phyloP scores from a whole-genome alignment of 78 protist genomes.

The Monocercomonoides exilis region DNA sequence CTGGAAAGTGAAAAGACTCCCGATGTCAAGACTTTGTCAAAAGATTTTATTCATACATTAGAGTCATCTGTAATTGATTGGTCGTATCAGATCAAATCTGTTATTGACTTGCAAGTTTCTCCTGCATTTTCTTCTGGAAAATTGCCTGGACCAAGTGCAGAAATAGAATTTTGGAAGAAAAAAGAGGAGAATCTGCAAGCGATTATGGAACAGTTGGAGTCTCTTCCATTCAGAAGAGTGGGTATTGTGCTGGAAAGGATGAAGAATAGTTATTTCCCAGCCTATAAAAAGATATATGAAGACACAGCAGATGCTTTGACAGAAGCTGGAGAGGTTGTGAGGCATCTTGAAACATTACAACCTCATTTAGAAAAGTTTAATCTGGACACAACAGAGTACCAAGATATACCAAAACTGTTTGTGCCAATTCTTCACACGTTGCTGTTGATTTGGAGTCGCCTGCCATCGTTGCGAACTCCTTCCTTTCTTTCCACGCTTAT shows the following conservation, averaged over 20 bases:
- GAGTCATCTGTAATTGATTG: slow-evolving; percentile 49
- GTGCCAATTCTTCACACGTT: slow-evolving; percentile 33
- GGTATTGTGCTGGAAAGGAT: neutral
- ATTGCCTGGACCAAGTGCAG: slow-evolving; percentile 54
- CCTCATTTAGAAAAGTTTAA: neutral
- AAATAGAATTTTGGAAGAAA: slow-evolving; percentile 61
- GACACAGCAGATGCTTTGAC: neutral
- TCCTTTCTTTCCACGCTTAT: slow-evolving; percentile 29
- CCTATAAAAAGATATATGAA: slow-evolving; percentile 21
- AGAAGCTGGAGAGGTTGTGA: neutral
- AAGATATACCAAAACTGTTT: slow-evolving; percentile 10
- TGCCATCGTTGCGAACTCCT: slow-evolving; percentile 12
- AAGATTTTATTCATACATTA: slow-evolving; percentile 41
- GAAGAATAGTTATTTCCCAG: slow-evolving; percentile 18
- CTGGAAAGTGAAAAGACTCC: neutral
- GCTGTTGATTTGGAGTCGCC: slow-evolving; percentile 14
- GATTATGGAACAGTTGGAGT: slow-evolving; percentile 23
- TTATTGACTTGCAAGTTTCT: slow-evolving; percentile 1
- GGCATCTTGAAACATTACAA: slow-evolving; percentile 14
- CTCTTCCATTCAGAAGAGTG: neutral
- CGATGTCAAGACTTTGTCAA: neutral
- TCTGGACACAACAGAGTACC: neutral
- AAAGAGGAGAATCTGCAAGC: slow-evolving; percentile 35
- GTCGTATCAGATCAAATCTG: slow-evolving; percentile 46
- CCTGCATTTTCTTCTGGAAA: neutral